Base-by-base conservation (phyloP, 2,329 filamentous ascomycete genomes). In the Fusarium globosum region DNA sequence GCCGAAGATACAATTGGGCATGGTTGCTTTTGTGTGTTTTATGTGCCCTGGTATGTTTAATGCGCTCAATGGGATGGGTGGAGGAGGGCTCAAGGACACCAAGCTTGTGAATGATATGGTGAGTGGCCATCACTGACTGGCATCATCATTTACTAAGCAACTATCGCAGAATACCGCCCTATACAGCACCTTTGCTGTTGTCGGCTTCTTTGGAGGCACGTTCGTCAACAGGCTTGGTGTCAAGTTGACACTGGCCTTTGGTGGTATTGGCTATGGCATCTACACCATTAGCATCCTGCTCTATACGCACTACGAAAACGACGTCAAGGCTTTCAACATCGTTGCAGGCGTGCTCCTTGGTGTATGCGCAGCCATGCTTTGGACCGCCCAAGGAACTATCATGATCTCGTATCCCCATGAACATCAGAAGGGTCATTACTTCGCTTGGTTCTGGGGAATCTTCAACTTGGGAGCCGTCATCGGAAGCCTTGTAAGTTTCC, bases 401-500 rank as follows among this genome's bases (percentile, higher is more conserved):
- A 95, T 96, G 92, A 95, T 97, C 88, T 91, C 93, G 36, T 97
- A 97, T 79, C 95, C 95, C 1, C 86, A 89, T 23, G 95, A 97
- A 83, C 83, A 89, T 30, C 89, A 90, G 69, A 97, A 97, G 86
- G 95, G 95, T 36, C 91, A 91, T 69, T 97, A 94, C 82, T 97
- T 97, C 81, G 93, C 93, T 64, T 91, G 91, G 85, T 97, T 97
- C 84, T 97, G 95, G 95, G 91, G 95, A 79, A 97, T 97, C 77
- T 97, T 97, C 86, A 97, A 97, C 82, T 83, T 96, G 66, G 95
- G 95, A 75, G 94, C 91, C 77, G 95, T 97, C 65, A 93, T 98
- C 80, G 95, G 95, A 68, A 91, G 92, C 77, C 82, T 91, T 79
- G 84, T 87, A 79, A 76, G 83, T 78, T 2, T 2, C 9, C 14